Evolutionary conservation across 169 alveolate genomes (phyloP), one percentile per base, ranked within the genome.

Genomic region (Plasmodium cynomolgi): DNA sequence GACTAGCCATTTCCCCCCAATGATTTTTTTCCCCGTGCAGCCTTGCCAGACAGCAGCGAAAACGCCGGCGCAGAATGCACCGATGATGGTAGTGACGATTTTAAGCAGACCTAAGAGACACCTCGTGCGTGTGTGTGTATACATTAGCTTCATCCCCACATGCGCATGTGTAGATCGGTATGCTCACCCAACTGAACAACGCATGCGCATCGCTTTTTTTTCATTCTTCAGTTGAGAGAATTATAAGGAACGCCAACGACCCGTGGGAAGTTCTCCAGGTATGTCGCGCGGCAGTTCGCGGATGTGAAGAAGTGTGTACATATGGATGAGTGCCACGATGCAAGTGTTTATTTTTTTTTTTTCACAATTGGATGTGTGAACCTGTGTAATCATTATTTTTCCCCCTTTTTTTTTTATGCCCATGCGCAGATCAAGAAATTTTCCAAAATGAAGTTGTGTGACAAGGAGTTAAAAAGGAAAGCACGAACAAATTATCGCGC

Each of bases 181-280:
- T 23, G n/a, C 77, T 8, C 3, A 68, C 37, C 41, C 37, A 68
- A 23, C 77, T 68, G 37, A 68, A 68, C 77, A 68, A 68, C 77
- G 77, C 37, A 23, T 68, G 77, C 1, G n/a, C n/a, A 68, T 29
- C 37, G 39, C 31, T 68, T 68, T 68, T 62, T 68, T 68, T 68
- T 68, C 37, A 26, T 26, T 68, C 17, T 84, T 84, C 58, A 84
- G 93, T 84, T 58, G 93, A 84, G 37, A 71, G 93, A 17, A 84
- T 84, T 84, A 84, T 84, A 84, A 84, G 39, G 31, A 84, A 73
- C 56, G 93, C 93, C 56, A 84, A 73, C 41, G 56, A 84, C 34
- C 93, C 93, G 3, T 84, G 93, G 93, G 68, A 84, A 84, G 93
- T 84, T 17, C 80, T 84, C 23, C 93, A 84, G 72, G 93, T 84